Percentiles rank a stretch among this genome's conserved stretches.
These are phyloP conservation scores for Cynanchum wilfordii DNA, from an alignment of 257 asterid species.

Conservation along the genomic window DNA sequence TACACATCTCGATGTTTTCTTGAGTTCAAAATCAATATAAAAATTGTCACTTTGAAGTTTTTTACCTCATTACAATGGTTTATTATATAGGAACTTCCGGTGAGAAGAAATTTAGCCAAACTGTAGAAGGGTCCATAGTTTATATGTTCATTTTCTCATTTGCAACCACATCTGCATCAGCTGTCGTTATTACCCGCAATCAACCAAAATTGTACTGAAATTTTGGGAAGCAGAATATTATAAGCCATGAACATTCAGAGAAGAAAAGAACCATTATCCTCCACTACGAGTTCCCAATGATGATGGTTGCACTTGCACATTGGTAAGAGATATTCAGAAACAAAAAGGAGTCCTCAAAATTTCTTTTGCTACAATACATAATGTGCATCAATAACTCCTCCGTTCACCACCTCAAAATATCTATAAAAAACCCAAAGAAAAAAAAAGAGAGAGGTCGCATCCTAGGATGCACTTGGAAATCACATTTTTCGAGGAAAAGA, in stretches of 20 bases:
- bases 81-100: not conserved
- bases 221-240: not conserved
- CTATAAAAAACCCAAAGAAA: not conserved
- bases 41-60: not conserved
- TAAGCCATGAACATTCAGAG: not conserved
- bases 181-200: not conserved
- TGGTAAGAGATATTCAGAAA: not conserved
- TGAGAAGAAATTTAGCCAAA: not conserved
- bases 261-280: not conserved
- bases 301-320: not conserved
- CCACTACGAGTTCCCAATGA: not conserved
- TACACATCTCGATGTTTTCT: not conserved
- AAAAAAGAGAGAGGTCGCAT: not conserved
- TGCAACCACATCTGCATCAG: no score
- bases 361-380: not conserved
- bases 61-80: no score
- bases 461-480: not conserved
- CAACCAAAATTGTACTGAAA: not conserved
- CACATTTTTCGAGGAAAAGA: not conserved
- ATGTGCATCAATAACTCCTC: not conserved
- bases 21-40: not conserved
- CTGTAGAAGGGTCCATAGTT: not conserved
- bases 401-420: not conserved
- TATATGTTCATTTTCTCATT: no score
- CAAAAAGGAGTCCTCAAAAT: not conserved